A percentile compares a stretch with the other conserved stretches of the same genome.
phyloP scores from a whole-genome alignment of 768 basidiomycete species.

The Kwoniella botswanensis region DNA sequence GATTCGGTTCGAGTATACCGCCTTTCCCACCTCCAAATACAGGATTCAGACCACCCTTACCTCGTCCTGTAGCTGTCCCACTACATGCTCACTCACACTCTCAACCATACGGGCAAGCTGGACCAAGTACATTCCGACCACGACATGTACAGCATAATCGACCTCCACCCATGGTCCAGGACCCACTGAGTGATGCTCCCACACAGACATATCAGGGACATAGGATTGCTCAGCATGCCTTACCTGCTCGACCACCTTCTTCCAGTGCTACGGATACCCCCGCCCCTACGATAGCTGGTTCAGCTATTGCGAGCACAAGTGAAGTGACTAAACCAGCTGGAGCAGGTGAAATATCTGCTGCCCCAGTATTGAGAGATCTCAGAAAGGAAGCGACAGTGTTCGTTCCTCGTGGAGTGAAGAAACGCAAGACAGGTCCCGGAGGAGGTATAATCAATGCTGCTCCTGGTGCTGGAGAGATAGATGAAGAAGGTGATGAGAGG shows the following conservation, averaged over 20 bases:
- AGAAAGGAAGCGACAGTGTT: conserved; percentile 95
- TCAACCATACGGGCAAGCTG: conserved; percentile 28
- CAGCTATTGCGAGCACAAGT: conserved; percentile 58
- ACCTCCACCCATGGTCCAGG: conserved; percentile 61
- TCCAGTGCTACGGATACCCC: neutral
- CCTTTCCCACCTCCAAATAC: conserved; percentile 1
- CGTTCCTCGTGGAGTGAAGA: conserved; percentile 79
- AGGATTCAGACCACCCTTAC: conserved; percentile 13
- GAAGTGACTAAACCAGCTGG: conserved; percentile 28
- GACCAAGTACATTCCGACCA: conserved; percentile 43
- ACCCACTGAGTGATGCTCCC: conserved; percentile 75
- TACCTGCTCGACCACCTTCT: conserved; percentile 41
- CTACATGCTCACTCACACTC: conserved; percentile 10
- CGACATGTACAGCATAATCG: conserved; percentile 37
- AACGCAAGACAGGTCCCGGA: conserved; percentile 63
- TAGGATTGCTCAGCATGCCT: conserved; percentile 61
- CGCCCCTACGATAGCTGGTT: conserved; percentile 9
- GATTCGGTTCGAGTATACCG: conserved; percentile 2
- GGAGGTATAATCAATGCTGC: conserved; percentile 46
- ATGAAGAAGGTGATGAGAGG: conserved; percentile 45
- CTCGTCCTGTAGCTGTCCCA: conserved; percentile 13
- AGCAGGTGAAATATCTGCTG: conserved; percentile 78
- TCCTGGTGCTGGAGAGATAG: conserved; percentile 42
- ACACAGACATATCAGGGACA: conserved; percentile 80
- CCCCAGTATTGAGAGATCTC: conserved; percentile 84